Base-by-base conservation (phyloP, 2,329 filamentous ascomycete genomes). In the Bimuria novae-zelandiae region DNA sequence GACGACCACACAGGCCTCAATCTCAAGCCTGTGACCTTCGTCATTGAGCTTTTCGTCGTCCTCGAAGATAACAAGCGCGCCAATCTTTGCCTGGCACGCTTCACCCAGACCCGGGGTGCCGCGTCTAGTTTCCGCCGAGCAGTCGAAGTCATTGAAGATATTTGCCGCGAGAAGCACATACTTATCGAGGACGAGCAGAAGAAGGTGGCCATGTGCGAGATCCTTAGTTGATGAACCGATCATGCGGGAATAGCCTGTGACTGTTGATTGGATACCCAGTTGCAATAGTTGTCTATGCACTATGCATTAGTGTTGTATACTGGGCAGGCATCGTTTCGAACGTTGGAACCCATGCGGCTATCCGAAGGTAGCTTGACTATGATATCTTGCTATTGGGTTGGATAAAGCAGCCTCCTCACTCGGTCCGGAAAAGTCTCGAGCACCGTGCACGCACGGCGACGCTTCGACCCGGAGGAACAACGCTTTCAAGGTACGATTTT, bases 31-130 rank as follows among this genome's bases (percentile, higher is more conserved):
- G 92, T 97, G n/a, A 83, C 88, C 12, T 92, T 97, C 73, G 89
- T 90, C 14, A 86, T 87, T 32, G 91, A 97, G 71, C 83, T 97
- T 56, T 95, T 95, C 77, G 91, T 89, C 1, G 88, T 96, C 32
- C 88, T 96, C 56, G 90, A 96, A 76, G 89, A 94, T 67, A 90
- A 90, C 42, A 87, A 84, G 64, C 87, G 85, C 59, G 86, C 85
- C 40, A 87, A 87, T 7, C 82, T 97, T 49, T 89, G 88, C 71
- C 86, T 97, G 59, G 85, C 90, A 25, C 88, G 90, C 30, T 90
- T 97, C 71, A 93, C 89, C 1, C 92, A 97, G 68, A 91, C 94
- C 68, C 87, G 87, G 52, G 94, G 93, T n/a, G 92, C 93, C 1
- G 92, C 90, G 32, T 94, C 89, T 64, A 94, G 89, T 62, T 96